Evolutionary conservation across 2,329 filamentous ascomycete genomes (phyloP).

Genomic region (Neonectria neomacrospora): DNA sequence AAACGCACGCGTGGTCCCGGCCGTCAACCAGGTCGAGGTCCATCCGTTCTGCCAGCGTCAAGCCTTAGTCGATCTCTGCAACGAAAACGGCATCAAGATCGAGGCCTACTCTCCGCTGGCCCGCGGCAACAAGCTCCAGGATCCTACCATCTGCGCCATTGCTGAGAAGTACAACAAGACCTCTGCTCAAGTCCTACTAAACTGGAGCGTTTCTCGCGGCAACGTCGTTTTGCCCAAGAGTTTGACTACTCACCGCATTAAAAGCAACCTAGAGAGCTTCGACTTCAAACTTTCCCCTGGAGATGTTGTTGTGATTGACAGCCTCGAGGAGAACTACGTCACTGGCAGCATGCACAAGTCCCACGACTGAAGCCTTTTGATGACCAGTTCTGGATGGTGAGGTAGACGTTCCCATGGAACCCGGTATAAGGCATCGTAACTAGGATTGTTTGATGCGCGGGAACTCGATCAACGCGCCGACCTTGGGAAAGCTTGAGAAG

Average conservation of each 20-base stretch:
- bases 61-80: conserved; percentile 66
- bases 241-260: conserved; percentile 69
- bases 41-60: conserved; percentile 78
- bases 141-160: conserved; percentile 69
- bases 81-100: conserved; percentile 65
- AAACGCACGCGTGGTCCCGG: conserved; percentile 69
- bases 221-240: conserved; percentile 82
- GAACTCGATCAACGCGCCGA: conserved; percentile 23
- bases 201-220: conserved; percentile 82
- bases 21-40: conserved; percentile 82
- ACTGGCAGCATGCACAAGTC: conserved; percentile 64
- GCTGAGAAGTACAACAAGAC: conserved; percentile 77
- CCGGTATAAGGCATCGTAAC: conserved; percentile 23
- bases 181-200: conserved; percentile 78
- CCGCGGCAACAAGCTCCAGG: conserved; percentile 58
- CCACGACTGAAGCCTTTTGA: conserved; percentile 45
- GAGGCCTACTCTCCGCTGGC: conserved; percentile 64
- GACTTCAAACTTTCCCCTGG: conserved; percentile 68
- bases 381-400: conserved; percentile 11
- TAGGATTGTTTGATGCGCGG: conserved; percentile 25
- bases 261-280: conserved; percentile 72
- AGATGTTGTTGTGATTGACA: conserved; percentile 72
- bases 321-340: conserved; percentile 76
- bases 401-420: conserved; percentile 3
- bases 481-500: conserved; percentile 22